Conservation (phyloP, 2,329 filamentous ascomycete genomes). For the Diplodia mutila region DNA sequence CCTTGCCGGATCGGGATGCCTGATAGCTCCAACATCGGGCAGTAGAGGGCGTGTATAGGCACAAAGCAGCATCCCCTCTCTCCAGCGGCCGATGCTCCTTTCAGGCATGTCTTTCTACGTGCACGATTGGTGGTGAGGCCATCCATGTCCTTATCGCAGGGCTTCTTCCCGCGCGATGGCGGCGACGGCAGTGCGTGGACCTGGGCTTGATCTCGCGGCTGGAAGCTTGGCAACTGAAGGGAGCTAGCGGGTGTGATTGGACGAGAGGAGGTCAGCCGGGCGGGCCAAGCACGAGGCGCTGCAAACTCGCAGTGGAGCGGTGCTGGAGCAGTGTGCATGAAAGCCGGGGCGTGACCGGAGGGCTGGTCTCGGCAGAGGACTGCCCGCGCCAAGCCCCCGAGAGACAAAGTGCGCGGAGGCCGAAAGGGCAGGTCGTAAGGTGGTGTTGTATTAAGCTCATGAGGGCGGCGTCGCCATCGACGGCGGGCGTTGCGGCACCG, state of each 20-base stretch:
- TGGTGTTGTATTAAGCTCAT: slow-evolving; percentile 22
- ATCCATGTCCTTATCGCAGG: slow-evolving; percentile 6
- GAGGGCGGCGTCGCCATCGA: slow-evolving; percentile 1
- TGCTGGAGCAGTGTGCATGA: neutral
- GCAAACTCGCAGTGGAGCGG: slow-evolving; percentile 10
- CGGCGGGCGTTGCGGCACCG: neutral
- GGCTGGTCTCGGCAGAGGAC: neutral
- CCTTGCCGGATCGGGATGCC: neutral
- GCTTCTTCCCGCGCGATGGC: neutral
- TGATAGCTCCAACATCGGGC: neutral
- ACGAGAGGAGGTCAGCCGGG: slow-evolving; percentile 12
- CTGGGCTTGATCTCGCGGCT: neutral
- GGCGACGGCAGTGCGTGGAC: neutral
- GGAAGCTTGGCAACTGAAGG: neutral
- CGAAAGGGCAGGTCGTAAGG: slow-evolving; percentile 24
- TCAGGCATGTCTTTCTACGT: neutral
- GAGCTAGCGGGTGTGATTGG: slow-evolving; percentile 4
- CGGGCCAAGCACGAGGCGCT: slow-evolving; percentile 22
- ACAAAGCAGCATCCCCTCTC: neutral
- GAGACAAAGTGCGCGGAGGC: neutral
- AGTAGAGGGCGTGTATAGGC: neutral
- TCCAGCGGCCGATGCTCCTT: neutral
- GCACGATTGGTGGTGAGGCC: neutral
- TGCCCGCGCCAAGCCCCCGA: slow-evolving; percentile 5
- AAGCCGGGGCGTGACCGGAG: slow-evolving; percentile 2